Evolutionary conservation across 768 basidiomycete genomes (phyloP).

Genomic region (Trametes gibbosa): DNA sequence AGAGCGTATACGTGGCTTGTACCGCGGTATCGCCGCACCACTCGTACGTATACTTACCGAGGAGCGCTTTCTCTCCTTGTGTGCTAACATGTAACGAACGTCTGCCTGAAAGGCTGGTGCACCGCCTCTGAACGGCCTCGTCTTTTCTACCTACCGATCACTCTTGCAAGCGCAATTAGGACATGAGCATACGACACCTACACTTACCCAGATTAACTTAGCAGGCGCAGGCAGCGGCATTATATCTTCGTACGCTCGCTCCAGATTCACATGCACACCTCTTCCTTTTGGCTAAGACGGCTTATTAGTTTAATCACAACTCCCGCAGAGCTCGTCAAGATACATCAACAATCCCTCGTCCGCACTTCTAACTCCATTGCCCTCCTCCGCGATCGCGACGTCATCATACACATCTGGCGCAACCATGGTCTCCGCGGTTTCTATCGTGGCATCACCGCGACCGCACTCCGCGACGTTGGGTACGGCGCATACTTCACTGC

Average conservation of each 20-base stretch:
- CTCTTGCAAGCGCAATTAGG: slow-evolving; percentile 68
- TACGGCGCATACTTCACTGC: slow-evolving; percentile 80
- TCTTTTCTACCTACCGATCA: slow-evolving; percentile 83
- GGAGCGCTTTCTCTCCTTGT: background rate
- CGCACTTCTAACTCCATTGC: slow-evolving; percentile 11
- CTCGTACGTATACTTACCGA: slow-evolving; percentile 48
- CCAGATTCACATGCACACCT: background rate
- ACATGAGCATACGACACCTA: slow-evolving; percentile 47
- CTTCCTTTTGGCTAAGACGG: background rate
- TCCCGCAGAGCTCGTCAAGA: slow-evolving; percentile 87
- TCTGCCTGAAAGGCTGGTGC: slow-evolving; percentile 44
- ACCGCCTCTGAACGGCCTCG: slow-evolving; percentile 72
- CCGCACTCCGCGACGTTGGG: slow-evolving; percentile 73
- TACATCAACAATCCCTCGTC: slow-evolving; percentile 64
- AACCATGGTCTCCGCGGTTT: slow-evolving; percentile 61
- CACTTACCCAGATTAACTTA: slow-evolving; percentile 66
- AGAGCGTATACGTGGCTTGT: slow-evolving; percentile 66
- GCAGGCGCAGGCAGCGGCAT: slow-evolving; percentile 83
- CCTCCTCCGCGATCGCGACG: slow-evolving; percentile 37
- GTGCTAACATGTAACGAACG: background rate
- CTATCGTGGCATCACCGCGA: slow-evolving; percentile 74
- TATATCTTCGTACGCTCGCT: slow-evolving; percentile 65
- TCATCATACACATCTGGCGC: slow-evolving; percentile 56
- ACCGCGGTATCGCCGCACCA: slow-evolving; percentile 77
- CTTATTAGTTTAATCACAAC: slow-evolving; percentile 63